Base-by-base conservation (phyloP, 108 stramenopile genomes). In the Parietichytrium sp. region DNA sequence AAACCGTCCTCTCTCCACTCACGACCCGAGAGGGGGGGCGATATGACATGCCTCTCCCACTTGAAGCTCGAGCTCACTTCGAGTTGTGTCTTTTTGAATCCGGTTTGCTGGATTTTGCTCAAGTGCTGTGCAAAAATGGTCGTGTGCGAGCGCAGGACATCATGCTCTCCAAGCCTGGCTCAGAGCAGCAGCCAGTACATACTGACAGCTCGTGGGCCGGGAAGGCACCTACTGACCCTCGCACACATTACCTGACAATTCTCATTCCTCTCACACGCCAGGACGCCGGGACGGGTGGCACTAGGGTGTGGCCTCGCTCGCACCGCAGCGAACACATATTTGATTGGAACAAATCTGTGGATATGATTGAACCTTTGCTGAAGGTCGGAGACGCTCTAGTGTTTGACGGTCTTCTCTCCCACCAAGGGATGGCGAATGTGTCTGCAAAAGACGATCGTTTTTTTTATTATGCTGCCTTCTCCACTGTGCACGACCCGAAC, bases 391-490 rank as follows among this genome's bases (percentile, higher is more conserved):
- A 84, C 38, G 83, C 83, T 16, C 48, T 84, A n/a, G 80, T 84
- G 8, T 84, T 84, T 42, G 38, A 36, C 16, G 83, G 83, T 23
- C 30, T 33, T 27, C 79, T 84, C 33, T 36, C 79, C 1, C 83
- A 84, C 54, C 51, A 49, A 4, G 83, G 83, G 15, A n/a, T 47
- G 51, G 29, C 38, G 20, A 84, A 84, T 52, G 23, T 33, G 10
- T 78, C 78, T 10, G n/a, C n/a, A n/a, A 33, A 54, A 10, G 8
- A 20, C 15, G 49, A 84, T 31, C 79, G 83, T n/a, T 84, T 52
- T 38, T 84, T 84, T 49, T 84, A 84, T 52, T 84, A 84, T 27
- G 83, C 83, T 13, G 31, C 51, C 6, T 84, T 84, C 27, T 27
- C 83, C 13, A 79, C 50, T 48, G 4, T 51, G n/a, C 29, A 38